A percentile compares a stretch with the other conserved stretches of the same genome.
Evolutionary conservation across 2,329 filamentous ascomycete genomes (phyloP).

Genomic region (Trichoderma sp.): DNA sequence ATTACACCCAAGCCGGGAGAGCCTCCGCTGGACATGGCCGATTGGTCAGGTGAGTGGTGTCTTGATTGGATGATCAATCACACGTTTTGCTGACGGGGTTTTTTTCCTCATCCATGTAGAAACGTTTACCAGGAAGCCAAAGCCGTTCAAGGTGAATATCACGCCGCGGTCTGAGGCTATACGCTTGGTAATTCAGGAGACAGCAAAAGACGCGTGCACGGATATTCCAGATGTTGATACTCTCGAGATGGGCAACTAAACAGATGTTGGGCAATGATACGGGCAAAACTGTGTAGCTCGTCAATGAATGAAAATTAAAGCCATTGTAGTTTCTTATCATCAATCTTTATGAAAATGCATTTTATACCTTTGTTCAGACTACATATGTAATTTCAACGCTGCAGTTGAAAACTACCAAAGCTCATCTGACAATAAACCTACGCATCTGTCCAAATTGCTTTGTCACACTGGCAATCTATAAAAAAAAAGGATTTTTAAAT

Average conservation of each 20-base stretch:
- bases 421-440: too few species aligned
- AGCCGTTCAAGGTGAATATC: not conserved
- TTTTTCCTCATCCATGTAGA: not conserved
- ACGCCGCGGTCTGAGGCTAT: not conserved
- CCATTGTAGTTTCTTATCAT: too few species aligned
- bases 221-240: not conserved
- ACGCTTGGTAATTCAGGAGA: constrained; percentile 29
- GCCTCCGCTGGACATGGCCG: not conserved
- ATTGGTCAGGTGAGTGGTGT: not conserved
- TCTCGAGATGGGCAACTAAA: not conserved
- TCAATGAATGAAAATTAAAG: not conserved
- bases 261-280: not conserved
- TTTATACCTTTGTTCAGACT: too few species aligned
- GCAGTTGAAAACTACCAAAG: too few species aligned
- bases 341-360: too few species aligned
- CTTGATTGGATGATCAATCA: too few species aligned
- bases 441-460: too few species aligned
- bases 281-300: not conserved
- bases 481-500: too few species aligned
- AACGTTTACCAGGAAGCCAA: not conserved
- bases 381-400: too few species aligned
- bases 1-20: not conserved
- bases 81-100: too few species aligned
- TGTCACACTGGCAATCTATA: too few species aligned
- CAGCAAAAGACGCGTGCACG: not conserved